Evolutionary conservation across 2,329 filamentous ascomycete species (phyloP).

Genomic region (Acephala macrosclerotiorum): DNA sequence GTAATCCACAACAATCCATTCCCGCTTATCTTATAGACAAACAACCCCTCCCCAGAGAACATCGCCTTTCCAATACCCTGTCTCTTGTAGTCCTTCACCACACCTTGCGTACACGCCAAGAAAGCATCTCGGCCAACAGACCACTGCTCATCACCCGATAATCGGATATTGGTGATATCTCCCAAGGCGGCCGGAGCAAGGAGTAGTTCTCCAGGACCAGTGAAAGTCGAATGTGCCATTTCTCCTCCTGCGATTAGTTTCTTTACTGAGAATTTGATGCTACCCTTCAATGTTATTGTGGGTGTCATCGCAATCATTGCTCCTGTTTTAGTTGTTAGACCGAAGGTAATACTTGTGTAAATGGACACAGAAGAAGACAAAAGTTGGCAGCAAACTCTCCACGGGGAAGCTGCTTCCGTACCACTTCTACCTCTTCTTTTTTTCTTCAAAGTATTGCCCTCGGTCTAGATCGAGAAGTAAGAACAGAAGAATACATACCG

Average conservation of each 20-base stretch:
- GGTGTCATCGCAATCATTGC: conserved; percentile 96
- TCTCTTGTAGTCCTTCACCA: conserved; percentile 85
- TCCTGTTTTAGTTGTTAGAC: conserved; percentile 53
- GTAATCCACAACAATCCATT: conserved; percentile 87
- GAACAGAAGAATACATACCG: conserved; percentile 52
- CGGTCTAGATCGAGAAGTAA: background rate
- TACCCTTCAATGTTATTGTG: conserved; percentile 82
- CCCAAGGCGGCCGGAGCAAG: conserved; percentile 82
- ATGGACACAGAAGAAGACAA: too few relatives aligned
- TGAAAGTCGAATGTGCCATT: conserved; percentile 79
- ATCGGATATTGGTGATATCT: conserved; percentile 82
- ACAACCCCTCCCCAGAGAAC: conserved; percentile 92
- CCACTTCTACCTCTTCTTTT: background rate
- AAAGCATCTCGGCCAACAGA: conserved; percentile 87
- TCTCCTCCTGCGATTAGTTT: conserved; percentile 88
- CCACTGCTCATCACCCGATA: conserved; percentile 80
- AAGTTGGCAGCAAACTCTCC: too few relatives aligned
- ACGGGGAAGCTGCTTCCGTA: too few relatives aligned
- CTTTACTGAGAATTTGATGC: conserved; percentile 86
- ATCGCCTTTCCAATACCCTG: conserved; percentile 90
- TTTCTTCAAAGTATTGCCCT: background rate
- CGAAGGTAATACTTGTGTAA: too few relatives aligned
- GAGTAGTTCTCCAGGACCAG: conserved; percentile 89
- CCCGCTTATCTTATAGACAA: conserved; percentile 86
- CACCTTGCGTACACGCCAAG: conserved; percentile 84